Percentiles rank a stretch among this genome's conserved stretches.
phyloP scores from a whole-genome alignment of 164 flowering plant genomes.

The Brasenia schreberi region DNA sequence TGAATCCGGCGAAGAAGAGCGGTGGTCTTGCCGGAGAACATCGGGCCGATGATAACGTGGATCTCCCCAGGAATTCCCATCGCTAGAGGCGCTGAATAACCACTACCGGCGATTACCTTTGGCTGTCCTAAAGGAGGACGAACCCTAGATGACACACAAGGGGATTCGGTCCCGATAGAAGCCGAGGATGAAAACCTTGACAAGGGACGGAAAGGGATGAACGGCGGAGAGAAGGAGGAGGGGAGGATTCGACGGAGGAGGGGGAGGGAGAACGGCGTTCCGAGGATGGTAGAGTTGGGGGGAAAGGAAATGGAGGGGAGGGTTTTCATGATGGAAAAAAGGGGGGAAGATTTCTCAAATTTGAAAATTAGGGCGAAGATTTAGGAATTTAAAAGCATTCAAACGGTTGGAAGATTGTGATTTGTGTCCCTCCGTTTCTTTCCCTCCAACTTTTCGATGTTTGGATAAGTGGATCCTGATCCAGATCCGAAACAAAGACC shows the following conservation, averaged over 20 bases:
- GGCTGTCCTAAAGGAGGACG: background rate
- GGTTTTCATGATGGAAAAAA: too few relatives aligned
- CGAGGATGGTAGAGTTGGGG: background rate
- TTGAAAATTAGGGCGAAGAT: too few relatives aligned
- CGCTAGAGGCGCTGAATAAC: background rate
- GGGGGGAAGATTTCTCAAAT: too few relatives aligned
- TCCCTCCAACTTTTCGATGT: too few relatives aligned
- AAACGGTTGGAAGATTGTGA: too few relatives aligned
- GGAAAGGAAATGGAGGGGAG: background rate
- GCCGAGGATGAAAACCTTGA: background rate
- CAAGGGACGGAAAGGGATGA: background rate
- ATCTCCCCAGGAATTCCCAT: conserved; percentile 39
- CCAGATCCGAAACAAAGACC: too few relatives aligned
- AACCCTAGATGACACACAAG: background rate
- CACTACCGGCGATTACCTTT: background rate
- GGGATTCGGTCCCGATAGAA: background rate
- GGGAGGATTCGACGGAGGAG: background rate
- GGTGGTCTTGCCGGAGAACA: conserved; percentile 95
- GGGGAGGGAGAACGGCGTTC: background rate
- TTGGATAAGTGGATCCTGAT: too few relatives aligned
- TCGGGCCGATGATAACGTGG: conserved; percentile 84
- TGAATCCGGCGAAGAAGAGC: conserved; percentile 79
- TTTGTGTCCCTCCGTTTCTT: too few relatives aligned
- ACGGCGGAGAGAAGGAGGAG: background rate
- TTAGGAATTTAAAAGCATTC: too few relatives aligned